Base-by-base conservation (phyloP, 2,329 filamentous ascomycete species). In the Pseudogymnoascus sp. region DNA sequence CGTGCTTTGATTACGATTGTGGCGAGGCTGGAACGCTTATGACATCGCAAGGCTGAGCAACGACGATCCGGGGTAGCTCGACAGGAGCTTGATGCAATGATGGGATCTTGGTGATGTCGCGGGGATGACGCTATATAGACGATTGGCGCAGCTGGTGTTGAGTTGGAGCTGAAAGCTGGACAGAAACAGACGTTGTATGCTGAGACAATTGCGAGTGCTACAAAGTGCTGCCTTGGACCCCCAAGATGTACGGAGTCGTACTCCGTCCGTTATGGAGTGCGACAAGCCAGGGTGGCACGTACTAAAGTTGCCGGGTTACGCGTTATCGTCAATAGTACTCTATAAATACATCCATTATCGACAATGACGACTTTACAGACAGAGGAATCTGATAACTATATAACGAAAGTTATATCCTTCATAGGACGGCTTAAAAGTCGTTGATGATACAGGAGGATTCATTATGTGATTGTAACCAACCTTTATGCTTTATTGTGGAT, bases 1-100 rank as follows among this genome's bases (percentile, higher is more conserved):
- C 46, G 46, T 56, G 46, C 46, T 56, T 56, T 56, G 46, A 53
- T 53, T 53, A 53, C 9, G 26, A 17, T 26, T 53, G 26, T 31
- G 46, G 46, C 46, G 29, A 56, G 46, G 46, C 46, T 56, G 46
- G n/a, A 56, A 56, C 46, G n/a, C 46, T 7, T 56, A 56, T 56
- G 46, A 56, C 46, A 56, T 56, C 46, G 46, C 46, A 56, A 56
- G 46, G 46, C 46, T 56, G 46, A 56, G 46, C 33, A 31, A 19
- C 26, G 46, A 19, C n/a, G 46, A 56, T 56, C 26, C 46, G n/a
- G 46, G 46, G 46, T 56, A 56, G 46, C 46, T 56, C 46, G n/a
- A 33, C 26, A 13, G 26, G 46, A 56, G 46, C 46, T 56, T 19
- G 46, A 56, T 56, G 46, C n/a, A 26, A 56, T 26, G 46, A 56